Evolutionary conservation across 331 rosid genomes (phyloP), one percentile per base, ranked within the genome.

Genomic region (Pyracantha coccinea): DNA sequence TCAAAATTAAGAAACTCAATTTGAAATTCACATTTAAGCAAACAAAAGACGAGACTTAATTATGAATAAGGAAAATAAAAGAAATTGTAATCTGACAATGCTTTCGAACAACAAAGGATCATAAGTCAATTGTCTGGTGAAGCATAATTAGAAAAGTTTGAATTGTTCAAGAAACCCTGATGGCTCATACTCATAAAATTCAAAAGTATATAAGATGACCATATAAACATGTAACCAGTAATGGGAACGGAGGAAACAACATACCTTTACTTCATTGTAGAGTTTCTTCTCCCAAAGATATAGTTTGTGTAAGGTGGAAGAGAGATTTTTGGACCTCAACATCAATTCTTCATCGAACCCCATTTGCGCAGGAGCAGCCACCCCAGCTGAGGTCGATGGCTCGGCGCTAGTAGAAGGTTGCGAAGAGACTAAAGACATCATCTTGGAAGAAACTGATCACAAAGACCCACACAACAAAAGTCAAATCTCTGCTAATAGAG

Each of bases 281-380:
- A 95, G 98, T 77, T 95, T 95, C 98, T 90, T 95, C 88, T 95
- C 99, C 98, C 99, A 95, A 44, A 95, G 93, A 83, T 83, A 79
- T 57, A 95, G 80, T 87, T 95, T 95, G 52, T 84, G 93, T 76
- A 95, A 84, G 4, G 98, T 95, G 32, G 97, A 85, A 57, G 98
- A 92, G 69, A 95, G 96, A 75, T 85, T 86, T 73, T 80, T 85
- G 8, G 96, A 82, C 73, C 89, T 81, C 66, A 76, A 70, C 27
- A 74, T 71, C 66, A 88, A 53, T 60, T 85, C 97, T 81, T 85
- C 90, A 44, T 83, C 84, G 32, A 80, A 52, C 72, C 68, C 83
- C 77, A 76, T 11, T 41, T 71, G 85, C 31, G 86, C 68, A 25
- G 86, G 71, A 77, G 69, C 87, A 71, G 72, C 80, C 38, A 60